A percentile compares a stretch with the other conserved stretches of the same genome.
Evolutionary conservation across 176 grass and related monocot species (phyloP).

Genomic region (Lolium perenne): DNA sequence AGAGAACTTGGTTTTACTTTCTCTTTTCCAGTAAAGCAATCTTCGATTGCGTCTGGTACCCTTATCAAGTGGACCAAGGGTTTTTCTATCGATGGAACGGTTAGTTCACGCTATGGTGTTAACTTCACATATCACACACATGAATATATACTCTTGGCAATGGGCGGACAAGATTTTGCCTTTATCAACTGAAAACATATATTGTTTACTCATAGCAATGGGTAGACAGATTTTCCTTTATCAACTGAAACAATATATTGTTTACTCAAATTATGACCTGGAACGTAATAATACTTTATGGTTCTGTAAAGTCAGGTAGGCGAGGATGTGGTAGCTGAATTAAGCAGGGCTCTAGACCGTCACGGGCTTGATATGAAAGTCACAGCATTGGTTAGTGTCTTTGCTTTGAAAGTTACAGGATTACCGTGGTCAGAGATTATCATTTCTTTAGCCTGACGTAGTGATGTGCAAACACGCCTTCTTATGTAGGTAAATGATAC

Average conservation of each 20-base stretch:
- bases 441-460: not conserved
- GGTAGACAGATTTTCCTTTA: not conserved
- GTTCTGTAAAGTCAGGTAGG: conserved; percentile 59
- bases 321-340: conserved; percentile 73
- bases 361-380: conserved; percentile 80
- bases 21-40: conserved; percentile 87
- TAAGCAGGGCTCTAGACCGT: conserved; percentile 64
- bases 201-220: too few relatives aligned
- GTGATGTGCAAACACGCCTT: not conserved
- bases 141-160: not conserved
- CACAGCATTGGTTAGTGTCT: conserved; percentile 59
- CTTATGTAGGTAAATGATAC: conserved; percentile 66
- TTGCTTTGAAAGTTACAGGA: not conserved
- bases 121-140: not conserved
- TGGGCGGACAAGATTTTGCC: not conserved
- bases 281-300: not conserved
- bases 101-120: conserved; percentile 38
- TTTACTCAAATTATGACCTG: not conserved
- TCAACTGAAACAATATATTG: not conserved
- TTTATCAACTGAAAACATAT: not conserved
- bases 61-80: conserved; percentile 95
- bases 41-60: conserved; percentile 71
- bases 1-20: conserved; percentile 90
- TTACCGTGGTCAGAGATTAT: not conserved
- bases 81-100: conserved; percentile 72